Base-by-base conservation (phyloP, 2,329 filamentous ascomycete genomes). In the Trichoderma polysporum region DNA sequence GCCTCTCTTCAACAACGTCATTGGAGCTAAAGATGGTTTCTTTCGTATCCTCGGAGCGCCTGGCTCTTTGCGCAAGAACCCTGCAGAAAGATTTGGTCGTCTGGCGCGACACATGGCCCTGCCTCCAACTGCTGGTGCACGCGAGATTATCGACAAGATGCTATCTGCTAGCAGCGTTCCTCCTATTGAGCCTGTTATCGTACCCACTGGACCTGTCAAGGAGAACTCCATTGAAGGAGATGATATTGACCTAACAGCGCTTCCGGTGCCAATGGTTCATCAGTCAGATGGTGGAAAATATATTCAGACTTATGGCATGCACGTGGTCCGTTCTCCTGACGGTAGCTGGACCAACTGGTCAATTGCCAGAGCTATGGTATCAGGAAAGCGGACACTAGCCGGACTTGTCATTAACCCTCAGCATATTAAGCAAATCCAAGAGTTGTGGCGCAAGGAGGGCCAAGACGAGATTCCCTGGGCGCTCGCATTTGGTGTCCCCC, bases 1-100 rank as follows among this genome's bases (percentile, higher is more conserved):
- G 1, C 83, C 83, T 0, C 77, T 86, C 0, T 84, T 85, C 76
- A 82, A 84, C 73, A 85, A 85, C 29, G 66, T 85, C 61, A 83
- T 79, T 61, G 83, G 83, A 2, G 73, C 74, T 4, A 70, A 80
- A 33, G 70, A 83, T 41, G 83, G 83, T 8, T 74, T 85, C 0
- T 85, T 75, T 68, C 75, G 82, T 10, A 84, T 85, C 27, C 75
- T 85, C 5, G 83, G 82, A 27, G 79, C 79, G 0, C 78, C 82
- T 0, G 79, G 72, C 2, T 78, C 76, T 0, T 74, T 84, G 0
- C 72, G 81, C 1, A 74, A 70, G 2, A 70, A 74, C 10, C 37
- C 71, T 1, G 69, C 70, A 3, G 71, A 80, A 15, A 73, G 71
- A 7, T 84, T 79, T 68, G 78, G 80, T 10, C 77, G 82, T 1